Evolutionary conservation across 1,284 basidiomycete species (phyloP).

Genomic region (Mycosarcoma mackinlayi): DNA sequence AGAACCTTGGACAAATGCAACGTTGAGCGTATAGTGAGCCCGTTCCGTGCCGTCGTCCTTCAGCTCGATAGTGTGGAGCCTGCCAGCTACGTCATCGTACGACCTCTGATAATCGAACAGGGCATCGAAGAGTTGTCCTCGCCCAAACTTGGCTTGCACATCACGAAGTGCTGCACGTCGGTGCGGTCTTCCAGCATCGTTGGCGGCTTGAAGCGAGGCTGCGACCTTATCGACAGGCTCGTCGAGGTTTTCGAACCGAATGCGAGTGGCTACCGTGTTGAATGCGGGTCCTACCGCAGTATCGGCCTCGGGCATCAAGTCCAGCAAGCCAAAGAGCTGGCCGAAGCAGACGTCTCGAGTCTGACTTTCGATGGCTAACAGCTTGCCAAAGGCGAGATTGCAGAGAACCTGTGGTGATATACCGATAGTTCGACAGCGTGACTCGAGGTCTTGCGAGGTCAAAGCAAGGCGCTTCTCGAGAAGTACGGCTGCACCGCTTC

Average conservation of each 20-base stretch:
- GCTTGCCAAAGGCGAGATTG: slow-evolving; percentile 56
- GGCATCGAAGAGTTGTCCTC: slow-evolving; percentile 53
- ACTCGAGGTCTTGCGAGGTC: slow-evolving; percentile 22
- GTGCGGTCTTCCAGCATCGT: slow-evolving; percentile 54
- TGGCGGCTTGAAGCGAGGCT: slow-evolving; percentile 34
- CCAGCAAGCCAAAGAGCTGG: slow-evolving; percentile 58
- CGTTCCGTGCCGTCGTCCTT: slow-evolving; percentile 10
- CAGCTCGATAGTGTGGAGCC: slow-evolving; percentile 15
- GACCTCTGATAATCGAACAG: slow-evolving; percentile 60
- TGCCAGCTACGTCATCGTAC: slow-evolving; percentile 11
- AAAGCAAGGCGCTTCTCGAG: slow-evolving; percentile 18
- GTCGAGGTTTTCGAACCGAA: slow-evolving; percentile 29
- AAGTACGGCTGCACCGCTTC: slow-evolving; percentile 8
- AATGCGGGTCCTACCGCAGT: slow-evolving; percentile 60
- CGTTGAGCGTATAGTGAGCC: slow-evolving; percentile 60
- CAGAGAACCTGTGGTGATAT: slow-evolving; percentile 57
- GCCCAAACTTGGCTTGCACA: slow-evolving; percentile 31
- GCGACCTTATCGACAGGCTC: slow-evolving; percentile 22
- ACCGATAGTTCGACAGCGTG: slow-evolving; percentile 31
- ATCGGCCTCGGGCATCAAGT: slow-evolving; percentile 48
- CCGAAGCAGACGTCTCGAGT: slow-evolving; percentile 60
- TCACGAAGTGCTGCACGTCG: slow-evolving; percentile 58
- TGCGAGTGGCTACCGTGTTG: slow-evolving; percentile 60
- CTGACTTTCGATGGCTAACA: slow-evolving; percentile 44
- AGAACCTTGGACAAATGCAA: slow-evolving; percentile 51